A percentile compares a stretch with the other conserved stretches of the same genome.
Conservation (phyloP, 2,329 filamentous ascomycete genomes). For the Ascochyta viciae-villosae region DNA sequence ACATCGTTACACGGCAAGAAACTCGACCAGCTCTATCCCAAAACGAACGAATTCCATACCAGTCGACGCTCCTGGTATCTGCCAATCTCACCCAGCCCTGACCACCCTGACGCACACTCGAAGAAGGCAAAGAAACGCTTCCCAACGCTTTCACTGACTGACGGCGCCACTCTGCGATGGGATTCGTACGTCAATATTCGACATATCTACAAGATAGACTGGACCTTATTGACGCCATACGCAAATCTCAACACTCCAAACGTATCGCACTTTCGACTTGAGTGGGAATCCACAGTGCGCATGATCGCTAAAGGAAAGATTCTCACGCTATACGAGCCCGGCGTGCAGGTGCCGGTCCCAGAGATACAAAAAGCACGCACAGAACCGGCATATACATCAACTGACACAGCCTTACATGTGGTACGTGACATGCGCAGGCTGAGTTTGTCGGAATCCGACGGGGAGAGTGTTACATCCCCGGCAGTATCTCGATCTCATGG, state of each 20-base stretch:
- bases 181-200: constrained; percentile 46
- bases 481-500: not conserved
- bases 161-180: constrained; percentile 34
- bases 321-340: constrained; percentile 38
- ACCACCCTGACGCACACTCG: constrained; percentile 42
- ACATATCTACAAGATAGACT: constrained; percentile 44
- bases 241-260: constrained; percentile 33
- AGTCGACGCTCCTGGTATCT: constrained; percentile 44
- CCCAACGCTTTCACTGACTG: constrained; percentile 36
- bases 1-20: constrained; percentile 45
- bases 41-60: constrained; percentile 42
- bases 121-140: constrained; percentile 43
- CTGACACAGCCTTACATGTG: not conserved
- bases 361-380: not conserved
- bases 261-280: constrained; percentile 27
- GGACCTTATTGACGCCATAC: constrained; percentile 36
- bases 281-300: constrained; percentile 34
- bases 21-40: constrained; percentile 42
- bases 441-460: constrained; percentile 2
- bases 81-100: constrained; percentile 40
- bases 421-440: not conserved
- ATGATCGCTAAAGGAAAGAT: constrained; percentile 37
- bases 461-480: not conserved
- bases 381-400: constrained; percentile 6
- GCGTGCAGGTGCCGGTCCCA: constrained; percentile 24